Conservation (phyloP, 768 basidiomycete genomes). For the Tubosaeta sp. region DNA sequence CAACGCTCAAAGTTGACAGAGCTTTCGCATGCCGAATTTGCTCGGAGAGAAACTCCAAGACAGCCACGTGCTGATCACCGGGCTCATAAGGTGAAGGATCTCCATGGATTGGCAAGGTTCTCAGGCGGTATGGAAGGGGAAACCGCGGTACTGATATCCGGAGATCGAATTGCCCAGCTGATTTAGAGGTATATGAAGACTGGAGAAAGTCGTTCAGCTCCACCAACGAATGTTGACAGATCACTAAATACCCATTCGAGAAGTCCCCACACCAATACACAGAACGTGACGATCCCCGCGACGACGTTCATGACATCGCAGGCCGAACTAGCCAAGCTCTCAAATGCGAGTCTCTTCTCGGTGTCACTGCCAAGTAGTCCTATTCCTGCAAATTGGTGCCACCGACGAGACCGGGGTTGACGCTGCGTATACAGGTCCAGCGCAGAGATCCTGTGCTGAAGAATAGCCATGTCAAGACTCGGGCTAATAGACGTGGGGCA, state of each 20-base stretch:
- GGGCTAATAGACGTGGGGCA: constrained; percentile 1
- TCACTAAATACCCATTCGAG: constrained; percentile 19
- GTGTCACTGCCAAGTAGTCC: not conserved
- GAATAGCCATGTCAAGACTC: constrained; percentile 8
- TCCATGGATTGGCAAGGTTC: constrained; percentile 3
- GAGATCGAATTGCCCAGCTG: constrained; percentile 1
- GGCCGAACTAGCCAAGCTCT: constrained; percentile 1
- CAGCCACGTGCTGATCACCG: constrained; percentile 14
- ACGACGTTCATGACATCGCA: constrained; percentile 14
- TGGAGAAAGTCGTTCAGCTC: constrained; percentile 9
- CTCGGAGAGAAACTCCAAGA: constrained; percentile 25
- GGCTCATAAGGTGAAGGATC: constrained; percentile 8
- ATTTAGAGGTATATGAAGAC: constrained; percentile 12
- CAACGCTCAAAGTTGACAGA: constrained; percentile 18
- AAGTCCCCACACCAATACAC: constrained; percentile 18
- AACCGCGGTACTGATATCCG: constrained; percentile 2
- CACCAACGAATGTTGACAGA: not conserved
- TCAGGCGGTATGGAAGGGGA: constrained; percentile 8
- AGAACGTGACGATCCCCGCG: constrained; percentile 14
- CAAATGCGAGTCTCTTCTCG: constrained; percentile 1
- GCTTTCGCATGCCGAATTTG: constrained; percentile 28
- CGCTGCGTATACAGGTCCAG: not conserved
- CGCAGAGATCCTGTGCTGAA: constrained; percentile 10
- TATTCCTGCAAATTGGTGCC: not conserved
- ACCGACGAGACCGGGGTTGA: not conserved